A percentile compares a stretch with the other conserved stretches of the same genome.
Evolutionary conservation across 169 alveolate genomes (phyloP).

Genomic region (Amoebophrya sp.): DNA sequence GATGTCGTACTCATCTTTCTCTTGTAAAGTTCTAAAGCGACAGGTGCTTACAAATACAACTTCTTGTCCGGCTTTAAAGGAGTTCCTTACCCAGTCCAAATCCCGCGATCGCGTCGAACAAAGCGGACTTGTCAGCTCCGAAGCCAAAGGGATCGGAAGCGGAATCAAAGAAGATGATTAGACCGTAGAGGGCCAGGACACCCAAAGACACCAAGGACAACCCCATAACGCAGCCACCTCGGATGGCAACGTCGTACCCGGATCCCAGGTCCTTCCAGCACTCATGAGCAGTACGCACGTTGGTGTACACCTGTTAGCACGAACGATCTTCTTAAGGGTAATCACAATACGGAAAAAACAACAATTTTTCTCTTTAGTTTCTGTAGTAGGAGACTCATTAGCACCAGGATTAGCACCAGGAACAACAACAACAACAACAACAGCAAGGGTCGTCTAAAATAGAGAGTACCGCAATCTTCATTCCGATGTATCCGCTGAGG

Average conservation of each 20-base stretch:
- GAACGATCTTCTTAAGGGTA: no score
- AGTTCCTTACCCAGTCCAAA: constrained; percentile 71
- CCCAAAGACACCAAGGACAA: constrained; percentile 70
- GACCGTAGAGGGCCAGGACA: constrained; percentile 56
- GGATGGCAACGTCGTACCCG: constrained; percentile 68
- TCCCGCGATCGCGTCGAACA: constrained; percentile 74
- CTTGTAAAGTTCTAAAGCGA: no score
- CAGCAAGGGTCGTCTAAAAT: no score
- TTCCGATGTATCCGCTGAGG: constrained; percentile 75
- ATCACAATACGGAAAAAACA: no score
- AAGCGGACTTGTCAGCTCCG: constrained; percentile 44
- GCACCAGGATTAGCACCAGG: no score
- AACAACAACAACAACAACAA: no score
- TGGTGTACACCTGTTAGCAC: no score
- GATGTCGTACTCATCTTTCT: no score
- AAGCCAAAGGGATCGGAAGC: constrained; percentile 36
- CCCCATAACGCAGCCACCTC: constrained; percentile 81
- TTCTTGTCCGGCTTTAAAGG: no score
- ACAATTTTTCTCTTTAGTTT: no score
- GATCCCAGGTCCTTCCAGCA: constrained; percentile 61
- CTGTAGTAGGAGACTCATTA: no score
- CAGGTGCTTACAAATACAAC: no score
- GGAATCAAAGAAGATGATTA: constrained; percentile 55
- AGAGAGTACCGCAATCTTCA: constrained; percentile 79
- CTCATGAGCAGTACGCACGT: constrained; percentile 69